These are phyloP conservation scores for Zychaea mexicana DNA, from an alignment of 371 early-diverging fungal species.

Conservation along the genomic window DNA sequence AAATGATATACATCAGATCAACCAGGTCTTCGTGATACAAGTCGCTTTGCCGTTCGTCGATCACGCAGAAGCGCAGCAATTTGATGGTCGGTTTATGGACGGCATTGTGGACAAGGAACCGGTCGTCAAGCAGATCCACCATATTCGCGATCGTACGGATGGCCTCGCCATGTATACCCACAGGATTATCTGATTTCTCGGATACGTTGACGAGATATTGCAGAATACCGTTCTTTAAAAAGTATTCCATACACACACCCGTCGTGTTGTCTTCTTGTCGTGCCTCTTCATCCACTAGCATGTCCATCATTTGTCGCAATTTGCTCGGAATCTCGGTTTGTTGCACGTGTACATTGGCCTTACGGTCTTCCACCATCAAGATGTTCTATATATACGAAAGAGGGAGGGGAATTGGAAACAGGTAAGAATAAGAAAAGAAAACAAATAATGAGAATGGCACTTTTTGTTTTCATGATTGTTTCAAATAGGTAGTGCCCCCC, in stretches of 20 bases:
- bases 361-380: constrained; percentile 59
- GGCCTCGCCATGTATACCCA: constrained; percentile 84
- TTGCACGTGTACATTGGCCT: constrained; percentile 58
- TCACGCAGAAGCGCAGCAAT: constrained; percentile 72
- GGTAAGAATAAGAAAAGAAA: no score
- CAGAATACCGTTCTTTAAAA: constrained; percentile 83
- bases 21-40: constrained; percentile 83
- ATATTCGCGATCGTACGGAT: constrained; percentile 82
- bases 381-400: constrained; percentile 52
- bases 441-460: no score
- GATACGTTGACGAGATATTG: constrained; percentile 79
- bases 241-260: constrained; percentile 91
- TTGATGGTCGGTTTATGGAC: constrained; percentile 88
- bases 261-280: constrained; percentile 71
- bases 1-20: constrained; percentile 87
- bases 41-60: constrained; percentile 60
- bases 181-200: constrained; percentile 78
- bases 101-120: constrained; percentile 87
- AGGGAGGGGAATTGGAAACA: no score
- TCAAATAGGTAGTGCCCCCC: not conserved
- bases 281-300: constrained; percentile 90
- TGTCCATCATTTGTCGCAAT: constrained; percentile 84
- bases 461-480: no score
- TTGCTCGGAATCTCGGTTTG: constrained; percentile 81
- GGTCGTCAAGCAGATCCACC: constrained; percentile 84